phyloP scores from a whole-genome alignment of 2,329 filamentous ascomycete species.

The Gliomastix tumulicola region DNA sequence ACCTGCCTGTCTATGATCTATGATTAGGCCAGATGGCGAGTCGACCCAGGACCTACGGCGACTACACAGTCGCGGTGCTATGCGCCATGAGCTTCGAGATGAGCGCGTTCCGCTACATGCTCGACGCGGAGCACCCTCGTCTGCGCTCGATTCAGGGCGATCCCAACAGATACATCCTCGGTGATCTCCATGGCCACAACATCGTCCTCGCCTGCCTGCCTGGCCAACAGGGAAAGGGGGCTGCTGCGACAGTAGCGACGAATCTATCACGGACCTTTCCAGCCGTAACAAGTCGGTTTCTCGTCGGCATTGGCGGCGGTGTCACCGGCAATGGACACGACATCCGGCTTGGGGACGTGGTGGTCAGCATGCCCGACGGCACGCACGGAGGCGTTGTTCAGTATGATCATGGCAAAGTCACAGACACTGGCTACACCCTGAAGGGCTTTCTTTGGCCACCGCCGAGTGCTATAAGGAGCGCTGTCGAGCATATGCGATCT shows the following conservation, averaged over 20 bases:
- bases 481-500: slow-evolving; percentile 8
- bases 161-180: slow-evolving; percentile 15
- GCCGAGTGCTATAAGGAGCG: slow-evolving; percentile 6
- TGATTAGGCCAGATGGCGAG: too few species aligned
- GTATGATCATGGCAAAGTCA: slow-evolving; percentile 2
- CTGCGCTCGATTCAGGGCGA: slow-evolving; percentile 9
- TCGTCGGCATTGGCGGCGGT: slow-evolving; percentile 15
- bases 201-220: slow-evolving; percentile 18
- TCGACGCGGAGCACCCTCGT: slow-evolving; percentile 14
- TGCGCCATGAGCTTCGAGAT: slow-evolving; percentile 16
- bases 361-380: background rate
- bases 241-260: slow-evolving; percentile 13
- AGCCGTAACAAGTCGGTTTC: slow-evolving; percentile 12
- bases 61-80: slow-evolving; percentile 15
- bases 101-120: slow-evolving; percentile 17
- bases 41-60: too few species aligned
- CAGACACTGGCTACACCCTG: slow-evolving; percentile 1
- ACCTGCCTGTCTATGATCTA: too few species aligned
- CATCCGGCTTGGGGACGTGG: slow-evolving; percentile 1
- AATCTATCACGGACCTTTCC: slow-evolving; percentile 15
- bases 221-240: slow-evolving; percentile 13
- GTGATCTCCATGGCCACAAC: slow-evolving; percentile 15
- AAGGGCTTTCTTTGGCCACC: slow-evolving; percentile 10
- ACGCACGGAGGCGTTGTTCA: background rate
- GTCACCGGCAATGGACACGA: slow-evolving; percentile 6